Conservation (phyloP, 768 basidiomycete genomes). For the Floccularia luteovirens region DNA sequence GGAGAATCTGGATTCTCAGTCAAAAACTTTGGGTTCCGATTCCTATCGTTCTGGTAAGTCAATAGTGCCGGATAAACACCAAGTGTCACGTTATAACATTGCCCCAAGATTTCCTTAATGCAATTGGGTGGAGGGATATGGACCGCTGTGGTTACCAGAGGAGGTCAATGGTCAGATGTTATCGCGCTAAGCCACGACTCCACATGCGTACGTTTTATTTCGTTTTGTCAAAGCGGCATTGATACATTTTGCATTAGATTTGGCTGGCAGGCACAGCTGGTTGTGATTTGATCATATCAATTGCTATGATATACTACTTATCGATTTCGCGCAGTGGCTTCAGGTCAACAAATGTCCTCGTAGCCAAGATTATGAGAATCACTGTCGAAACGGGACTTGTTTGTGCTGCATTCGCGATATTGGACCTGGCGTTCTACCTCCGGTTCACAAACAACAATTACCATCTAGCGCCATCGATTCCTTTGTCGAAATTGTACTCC, state of each 20-base stretch:
- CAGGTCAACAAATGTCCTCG: slow-evolving; percentile 10
- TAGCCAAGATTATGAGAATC: slow-evolving; percentile 11
- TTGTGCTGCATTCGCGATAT: slow-evolving; percentile 12
- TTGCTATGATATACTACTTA: slow-evolving; percentile 14
- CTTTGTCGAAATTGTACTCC: slow-evolving; percentile 14
- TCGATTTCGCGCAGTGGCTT: slow-evolving; percentile 13
- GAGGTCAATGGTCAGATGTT: slow-evolving; percentile 6
- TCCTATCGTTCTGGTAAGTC: slow-evolving; percentile 3
- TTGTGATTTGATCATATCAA: slow-evolving; percentile 14
- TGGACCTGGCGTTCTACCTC: slow-evolving; percentile 13
- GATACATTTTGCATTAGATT: slow-evolving; percentile 3
- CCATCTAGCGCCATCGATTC: slow-evolving; percentile 13
- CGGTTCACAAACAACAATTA: slow-evolving; percentile 12
- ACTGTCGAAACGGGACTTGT: slow-evolving; percentile 16
- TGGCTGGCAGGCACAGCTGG: slow-evolving; percentile 13
- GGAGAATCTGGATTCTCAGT: slow-evolving; percentile 11
- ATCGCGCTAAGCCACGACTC: neutral
- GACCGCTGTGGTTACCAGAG: slow-evolving; percentile 5
- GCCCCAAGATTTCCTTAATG: slow-evolving; percentile 6
- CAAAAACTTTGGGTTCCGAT: slow-evolving; percentile 3
- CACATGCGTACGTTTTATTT: neutral
- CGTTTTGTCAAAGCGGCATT: neutral
- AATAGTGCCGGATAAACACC: too few relatives aligned
- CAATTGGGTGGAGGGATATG: slow-evolving; percentile 8
- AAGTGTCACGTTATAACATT: neutral